Conservation (phyloP, 75 land plant genomes). For the Sequoiadendron giganteum region DNA sequence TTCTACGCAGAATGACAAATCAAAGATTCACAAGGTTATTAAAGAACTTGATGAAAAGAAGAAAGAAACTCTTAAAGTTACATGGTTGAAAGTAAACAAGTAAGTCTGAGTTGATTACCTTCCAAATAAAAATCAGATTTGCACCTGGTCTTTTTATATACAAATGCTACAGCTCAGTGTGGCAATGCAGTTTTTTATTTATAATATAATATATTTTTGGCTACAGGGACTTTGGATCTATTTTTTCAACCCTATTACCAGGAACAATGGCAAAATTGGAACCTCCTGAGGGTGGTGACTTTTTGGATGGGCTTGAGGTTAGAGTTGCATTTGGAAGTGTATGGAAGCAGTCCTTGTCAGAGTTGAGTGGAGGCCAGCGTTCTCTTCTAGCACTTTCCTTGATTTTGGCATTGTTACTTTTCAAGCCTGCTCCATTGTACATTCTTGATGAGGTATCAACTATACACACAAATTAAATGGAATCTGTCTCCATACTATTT, state of each 20-base stretch:
- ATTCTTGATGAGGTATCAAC: constrained; percentile 93
- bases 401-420: constrained; percentile 90
- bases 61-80: constrained; percentile 81
- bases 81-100: constrained; percentile 97
- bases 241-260: constrained; percentile 89
- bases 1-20: constrained; percentile 78
- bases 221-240: constrained; percentile 94
- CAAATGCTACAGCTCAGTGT: too few species aligned
- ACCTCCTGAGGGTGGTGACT: constrained; percentile 89
- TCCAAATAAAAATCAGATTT: not conserved
- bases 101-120: constrained; percentile 24
- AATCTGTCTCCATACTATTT: not conserved
- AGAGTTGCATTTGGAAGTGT: constrained; percentile 97
- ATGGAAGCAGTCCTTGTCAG: constrained; percentile 98
- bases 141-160: not conserved
- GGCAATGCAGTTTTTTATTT: not conserved
- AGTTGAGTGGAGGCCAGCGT: constrained; percentile 97
- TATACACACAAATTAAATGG: not conserved
- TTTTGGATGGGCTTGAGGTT: constrained; percentile 95
- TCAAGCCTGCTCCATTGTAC: constrained; percentile 97
- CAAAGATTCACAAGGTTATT: constrained; percentile 86
- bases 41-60: constrained; percentile 97
- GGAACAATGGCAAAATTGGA: constrained; percentile 96
- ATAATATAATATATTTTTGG: not conserved
- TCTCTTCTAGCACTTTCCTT: constrained; percentile 95